Conservation (phyloP, 2,329 filamentous ascomycete genomes). For the Ceratocystis papillata region DNA sequence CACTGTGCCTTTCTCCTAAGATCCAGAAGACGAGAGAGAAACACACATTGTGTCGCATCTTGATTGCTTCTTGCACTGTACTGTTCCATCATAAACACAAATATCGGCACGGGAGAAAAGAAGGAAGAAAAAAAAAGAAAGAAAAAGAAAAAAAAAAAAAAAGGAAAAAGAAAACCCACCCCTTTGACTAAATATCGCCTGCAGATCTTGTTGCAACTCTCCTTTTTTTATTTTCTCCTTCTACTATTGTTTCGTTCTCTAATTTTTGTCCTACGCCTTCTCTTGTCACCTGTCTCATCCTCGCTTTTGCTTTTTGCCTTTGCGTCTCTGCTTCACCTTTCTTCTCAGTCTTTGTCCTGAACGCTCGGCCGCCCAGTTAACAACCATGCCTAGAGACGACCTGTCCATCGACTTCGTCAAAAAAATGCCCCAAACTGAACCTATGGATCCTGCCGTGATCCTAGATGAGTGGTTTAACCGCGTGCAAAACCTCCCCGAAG, state of each 20-base stretch:
- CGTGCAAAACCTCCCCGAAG: conserved; percentile 69
- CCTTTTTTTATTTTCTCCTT: not conserved
- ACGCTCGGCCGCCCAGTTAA: conserved; percentile 36
- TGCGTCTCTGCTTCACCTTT: conserved; percentile 2
- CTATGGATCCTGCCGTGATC: conserved; percentile 55
- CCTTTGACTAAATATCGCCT: not conserved
- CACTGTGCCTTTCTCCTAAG: not conserved
- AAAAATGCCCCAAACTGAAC: conserved; percentile 53
- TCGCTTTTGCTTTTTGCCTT: conserved; percentile 23
- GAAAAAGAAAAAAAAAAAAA: not conserved
- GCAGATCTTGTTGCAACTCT: not conserved
- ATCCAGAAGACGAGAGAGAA: not conserved
- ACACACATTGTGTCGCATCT: not conserved
- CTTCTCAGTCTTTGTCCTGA: conserved; percentile 13
- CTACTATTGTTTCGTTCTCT: not conserved
- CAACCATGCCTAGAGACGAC: conserved; percentile 62
- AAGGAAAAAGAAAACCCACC: not conserved
- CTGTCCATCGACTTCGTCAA: conserved; percentile 58
- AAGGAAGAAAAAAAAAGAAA: not conserved
- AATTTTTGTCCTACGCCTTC: not conserved
- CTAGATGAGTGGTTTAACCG: conserved; percentile 68
- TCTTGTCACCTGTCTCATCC: not conserved
- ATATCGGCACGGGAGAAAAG: not conserved
- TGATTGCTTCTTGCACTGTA: not conserved
- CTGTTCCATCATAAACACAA: conserved; percentile 4